Evolutionary conservation across 169 alveolate species (phyloP).

Genomic region (Eimeria maxima): DNA sequence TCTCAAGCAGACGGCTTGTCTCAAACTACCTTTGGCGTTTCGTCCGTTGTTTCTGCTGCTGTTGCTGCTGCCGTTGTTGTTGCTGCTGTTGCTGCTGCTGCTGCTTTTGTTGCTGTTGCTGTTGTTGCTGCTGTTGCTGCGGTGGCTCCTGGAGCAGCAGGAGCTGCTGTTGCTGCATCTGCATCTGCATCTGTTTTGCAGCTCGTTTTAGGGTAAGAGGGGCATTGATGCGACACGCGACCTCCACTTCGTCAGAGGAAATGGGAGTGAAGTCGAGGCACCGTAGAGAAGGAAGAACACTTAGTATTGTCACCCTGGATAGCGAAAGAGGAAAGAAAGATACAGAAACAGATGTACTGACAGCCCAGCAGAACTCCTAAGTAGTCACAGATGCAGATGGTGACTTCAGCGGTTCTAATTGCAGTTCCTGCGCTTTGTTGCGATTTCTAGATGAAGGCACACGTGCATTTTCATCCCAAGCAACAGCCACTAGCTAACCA

Average conservation of each 20-base stretch:
- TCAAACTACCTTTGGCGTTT: too few species aligned
- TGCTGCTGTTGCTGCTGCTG: background rate
- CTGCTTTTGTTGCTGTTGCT: background rate
- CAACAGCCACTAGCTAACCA: too few species aligned
- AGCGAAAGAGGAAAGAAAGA: too few species aligned
- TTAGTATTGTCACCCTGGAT: conserved; percentile 28
- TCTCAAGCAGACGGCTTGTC: too few species aligned
- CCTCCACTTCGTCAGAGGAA: conserved; percentile 55
- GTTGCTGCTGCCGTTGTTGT: background rate
- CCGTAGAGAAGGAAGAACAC: background rate
- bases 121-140: too few species aligned
- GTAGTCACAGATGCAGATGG: too few species aligned
- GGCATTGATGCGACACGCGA: conserved; percentile 20
- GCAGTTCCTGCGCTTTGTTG: background rate
- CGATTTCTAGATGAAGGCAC: background rate
- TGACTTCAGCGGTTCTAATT: background rate
- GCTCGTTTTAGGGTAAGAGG: background rate
- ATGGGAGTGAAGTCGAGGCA: conserved; percentile 41
- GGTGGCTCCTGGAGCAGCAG: too few species aligned
- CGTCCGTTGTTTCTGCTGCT: too few species aligned
- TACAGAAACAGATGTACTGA: too few species aligned
- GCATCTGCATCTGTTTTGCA: background rate
- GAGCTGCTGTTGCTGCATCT: too few species aligned
- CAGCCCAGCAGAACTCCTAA: too few species aligned
- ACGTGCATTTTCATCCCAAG: too few species aligned